Conservation (phyloP, 495 filamentous ascomycete genomes). For the Aspergillus avenaceus region DNA sequence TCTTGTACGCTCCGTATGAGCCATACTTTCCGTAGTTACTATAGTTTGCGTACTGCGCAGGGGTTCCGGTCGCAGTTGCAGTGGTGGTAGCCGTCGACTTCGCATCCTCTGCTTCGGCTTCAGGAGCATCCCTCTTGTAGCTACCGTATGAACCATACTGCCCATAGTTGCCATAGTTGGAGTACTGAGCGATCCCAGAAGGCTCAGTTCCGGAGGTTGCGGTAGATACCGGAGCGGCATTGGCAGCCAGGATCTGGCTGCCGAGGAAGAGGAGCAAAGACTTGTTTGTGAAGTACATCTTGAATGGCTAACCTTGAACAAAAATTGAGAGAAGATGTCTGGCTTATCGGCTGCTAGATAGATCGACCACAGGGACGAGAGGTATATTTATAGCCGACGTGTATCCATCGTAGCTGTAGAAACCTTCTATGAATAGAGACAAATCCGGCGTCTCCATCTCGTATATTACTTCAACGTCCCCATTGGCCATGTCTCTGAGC, state of each 20-base stretch:
- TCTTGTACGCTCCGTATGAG: conserved; percentile 5
- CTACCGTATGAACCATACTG: conserved; percentile 10
- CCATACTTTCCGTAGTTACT: conserved; percentile 10
- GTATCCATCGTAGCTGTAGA: neutral
- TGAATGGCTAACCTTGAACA: neutral
- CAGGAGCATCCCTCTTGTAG: conserved; percentile 4
- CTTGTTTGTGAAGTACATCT: conserved; percentile 7
- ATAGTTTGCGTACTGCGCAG: conserved; percentile 6
- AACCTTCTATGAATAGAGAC: neutral
- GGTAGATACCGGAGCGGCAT: conserved; percentile 2
- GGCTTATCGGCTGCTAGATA: neutral
- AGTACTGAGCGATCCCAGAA: conserved; percentile 1
- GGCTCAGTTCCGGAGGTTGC: neutral
- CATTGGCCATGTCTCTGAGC: conserved; percentile 5
- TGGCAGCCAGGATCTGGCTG: conserved; percentile 6
- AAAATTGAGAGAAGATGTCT: neutral
- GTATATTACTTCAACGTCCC: neutral
- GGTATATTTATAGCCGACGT: conserved; percentile 8
- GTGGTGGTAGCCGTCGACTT: neutral
- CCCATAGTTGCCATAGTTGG: conserved; percentile 12
- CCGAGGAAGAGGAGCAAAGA: conserved; percentile 3
- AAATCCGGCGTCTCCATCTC: neutral
- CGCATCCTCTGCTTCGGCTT: neutral
- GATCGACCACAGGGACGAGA: neutral
- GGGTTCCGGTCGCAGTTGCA: neutral